phyloP scores from a whole-genome alignment of 2,329 filamentous ascomycete genomes.

The Trichocomaceae sp. region DNA sequence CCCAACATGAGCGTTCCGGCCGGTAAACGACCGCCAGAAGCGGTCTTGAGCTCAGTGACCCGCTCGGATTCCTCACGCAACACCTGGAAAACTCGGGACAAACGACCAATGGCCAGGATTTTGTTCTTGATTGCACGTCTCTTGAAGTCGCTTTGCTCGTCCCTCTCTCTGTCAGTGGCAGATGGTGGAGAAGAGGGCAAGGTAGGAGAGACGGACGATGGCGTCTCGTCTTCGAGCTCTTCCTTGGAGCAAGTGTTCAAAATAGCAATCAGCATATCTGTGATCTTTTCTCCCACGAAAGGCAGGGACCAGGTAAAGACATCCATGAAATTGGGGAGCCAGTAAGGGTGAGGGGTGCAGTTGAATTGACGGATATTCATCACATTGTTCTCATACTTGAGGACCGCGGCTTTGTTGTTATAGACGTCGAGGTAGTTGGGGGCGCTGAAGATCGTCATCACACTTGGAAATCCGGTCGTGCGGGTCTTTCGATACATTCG shows the following conservation, averaged over 20 bases:
- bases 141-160: constrained; percentile 68
- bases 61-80: constrained; percentile 93
- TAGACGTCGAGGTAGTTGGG: constrained; percentile 99
- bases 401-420: constrained; percentile 98
- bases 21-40: constrained; percentile 82
- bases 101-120: constrained; percentile 90
- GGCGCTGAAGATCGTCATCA: constrained; percentile 99
- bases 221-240: constrained; percentile 84
- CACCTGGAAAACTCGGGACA: constrained; percentile 97
- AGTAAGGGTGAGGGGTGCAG: constrained; percentile 98
- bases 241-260: constrained; percentile 99
- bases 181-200: constrained; percentile 70
- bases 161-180: constrained; percentile 45
- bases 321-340: constrained; percentile 99
- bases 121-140: constrained; percentile 98
- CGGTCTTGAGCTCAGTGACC: constrained; percentile 96
- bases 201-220: constrained; percentile 61
- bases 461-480: constrained; percentile 95
- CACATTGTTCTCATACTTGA: constrained; percentile 99
- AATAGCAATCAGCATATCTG: constrained; percentile 98
- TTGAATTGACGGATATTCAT: constrained; percentile 99
- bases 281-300: constrained; percentile 98
- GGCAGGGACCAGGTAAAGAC: constrained; percentile 99
- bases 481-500: constrained; percentile 98
- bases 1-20: constrained; percentile 96